Conservation (phyloP, 371 early-diverging fungal genomes). For the Mucor velutinosus region DNA sequence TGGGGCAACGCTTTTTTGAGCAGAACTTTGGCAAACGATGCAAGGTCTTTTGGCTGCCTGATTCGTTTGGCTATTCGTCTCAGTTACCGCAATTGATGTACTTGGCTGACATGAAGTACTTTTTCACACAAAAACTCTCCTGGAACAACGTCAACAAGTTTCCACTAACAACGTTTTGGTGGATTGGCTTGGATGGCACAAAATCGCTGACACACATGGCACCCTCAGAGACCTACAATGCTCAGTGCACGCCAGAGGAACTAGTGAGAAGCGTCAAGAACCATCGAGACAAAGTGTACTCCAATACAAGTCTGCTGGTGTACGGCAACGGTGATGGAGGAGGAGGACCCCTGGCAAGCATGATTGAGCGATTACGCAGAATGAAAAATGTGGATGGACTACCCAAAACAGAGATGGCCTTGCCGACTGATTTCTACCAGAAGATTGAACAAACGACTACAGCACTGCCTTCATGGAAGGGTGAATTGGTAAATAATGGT, state of each 20-base stretch:
- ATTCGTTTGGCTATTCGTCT: conserved; percentile 71
- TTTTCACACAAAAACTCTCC: conserved; percentile 94
- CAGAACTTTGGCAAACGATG: conserved; percentile 77
- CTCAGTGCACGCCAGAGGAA: conserved; percentile 42
- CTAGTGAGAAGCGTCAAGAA: conserved; percentile 61
- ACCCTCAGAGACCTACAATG: conserved; percentile 42
- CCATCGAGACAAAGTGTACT: conserved; percentile 80
- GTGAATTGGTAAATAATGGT: conserved; percentile 71
- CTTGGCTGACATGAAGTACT: conserved; percentile 79
- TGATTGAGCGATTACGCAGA: conserved; percentile 81
- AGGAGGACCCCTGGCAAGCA: conserved; percentile 85
- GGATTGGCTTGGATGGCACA: conserved; percentile 53
- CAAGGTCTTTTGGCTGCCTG: conserved; percentile 92
- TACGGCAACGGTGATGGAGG: conserved; percentile 98
- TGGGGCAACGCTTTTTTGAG: conserved; percentile 86
- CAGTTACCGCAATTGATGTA: conserved; percentile 81
- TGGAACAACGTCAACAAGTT: conserved; percentile 98
- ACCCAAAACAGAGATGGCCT: conserved; percentile 70
- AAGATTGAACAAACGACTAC: conserved; percentile 65
- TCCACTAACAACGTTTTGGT: conserved; percentile 89
- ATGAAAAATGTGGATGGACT: conserved; percentile 77
- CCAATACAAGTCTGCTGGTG: conserved; percentile 82
- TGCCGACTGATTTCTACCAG: conserved; percentile 80
- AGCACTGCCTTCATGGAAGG: conserved; percentile 86
- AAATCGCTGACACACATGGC: conserved; percentile 41